These are phyloP conservation scores for Allium sativum DNA, from an alignment of 106 monocot species.

Conservation along the genomic window DNA sequence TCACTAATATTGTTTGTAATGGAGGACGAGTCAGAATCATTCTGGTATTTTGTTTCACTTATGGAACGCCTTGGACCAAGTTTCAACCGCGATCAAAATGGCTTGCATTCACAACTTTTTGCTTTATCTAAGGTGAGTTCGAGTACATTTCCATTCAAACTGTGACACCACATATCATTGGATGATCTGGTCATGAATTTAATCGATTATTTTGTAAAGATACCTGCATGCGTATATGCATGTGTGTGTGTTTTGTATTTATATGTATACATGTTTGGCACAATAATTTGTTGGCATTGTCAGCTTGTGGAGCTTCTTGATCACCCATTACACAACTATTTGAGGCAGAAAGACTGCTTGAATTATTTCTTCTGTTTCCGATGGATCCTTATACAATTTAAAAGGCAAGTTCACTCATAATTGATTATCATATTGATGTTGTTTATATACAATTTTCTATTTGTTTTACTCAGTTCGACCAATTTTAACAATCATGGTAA, in stretches of 20 bases:
- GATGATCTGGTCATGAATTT: too few species aligned
- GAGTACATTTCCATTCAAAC: neutral
- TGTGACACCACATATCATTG: too few species aligned
- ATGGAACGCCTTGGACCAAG: constrained; percentile 74
- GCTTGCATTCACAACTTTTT: constrained; percentile 69
- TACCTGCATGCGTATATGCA: neutral
- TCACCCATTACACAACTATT: constrained; percentile 68
- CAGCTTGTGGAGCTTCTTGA: constrained; percentile 97
- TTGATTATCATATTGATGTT: neutral
- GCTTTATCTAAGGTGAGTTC: constrained; percentile 56
- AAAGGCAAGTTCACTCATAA: constrained; percentile 39
- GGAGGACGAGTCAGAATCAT: constrained; percentile 57
- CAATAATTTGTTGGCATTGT: neutral
- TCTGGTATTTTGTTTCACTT: constrained; percentile 65
- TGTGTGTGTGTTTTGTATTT: neutral
- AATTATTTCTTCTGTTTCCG: constrained; percentile 99
- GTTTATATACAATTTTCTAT: too few species aligned
- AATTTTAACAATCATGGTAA: too few species aligned
- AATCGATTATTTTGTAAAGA: neutral
- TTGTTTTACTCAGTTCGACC: too few species aligned
- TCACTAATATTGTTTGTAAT: constrained; percentile 68
- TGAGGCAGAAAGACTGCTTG: constrained; percentile 84
- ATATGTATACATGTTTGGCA: neutral
- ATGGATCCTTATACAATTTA: constrained; percentile 98
- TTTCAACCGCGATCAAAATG: constrained; percentile 72